A percentile compares a stretch with the other conserved stretches of the same genome.
phyloP scores from a whole-genome alignment of 2,329 filamentous ascomycete species.

The Aspergillus ibericus region DNA sequence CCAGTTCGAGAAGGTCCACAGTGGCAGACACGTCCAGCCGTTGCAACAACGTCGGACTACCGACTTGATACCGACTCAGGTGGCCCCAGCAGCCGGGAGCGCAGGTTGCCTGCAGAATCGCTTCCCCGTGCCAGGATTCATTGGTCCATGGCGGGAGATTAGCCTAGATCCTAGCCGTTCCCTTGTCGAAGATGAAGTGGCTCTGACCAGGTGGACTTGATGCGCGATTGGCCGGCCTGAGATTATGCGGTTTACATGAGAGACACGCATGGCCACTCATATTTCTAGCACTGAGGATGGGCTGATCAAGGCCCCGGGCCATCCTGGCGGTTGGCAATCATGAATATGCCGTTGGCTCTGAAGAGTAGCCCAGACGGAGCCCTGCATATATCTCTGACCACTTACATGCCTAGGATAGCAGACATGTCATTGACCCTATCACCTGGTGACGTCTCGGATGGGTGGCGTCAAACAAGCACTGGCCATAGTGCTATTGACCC shows the following conservation, averaged over 20 bases:
- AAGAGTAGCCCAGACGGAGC: background rate
- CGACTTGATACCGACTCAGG: background rate
- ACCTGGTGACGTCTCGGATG: background rate
- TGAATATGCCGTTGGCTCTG: background rate
- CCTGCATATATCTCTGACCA: background rate
- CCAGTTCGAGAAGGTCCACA: conserved; percentile 2
- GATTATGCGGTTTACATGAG: background rate
- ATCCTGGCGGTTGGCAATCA: background rate
- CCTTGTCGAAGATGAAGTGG: background rate
- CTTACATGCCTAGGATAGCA: background rate
- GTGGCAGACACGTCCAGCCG: background rate
- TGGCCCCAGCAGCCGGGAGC: background rate
- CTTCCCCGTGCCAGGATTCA: background rate
- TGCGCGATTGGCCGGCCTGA: background rate
- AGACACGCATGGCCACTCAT: background rate
- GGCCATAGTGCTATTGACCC: background rate
- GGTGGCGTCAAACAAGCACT: background rate
- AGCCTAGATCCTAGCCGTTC: background rate
- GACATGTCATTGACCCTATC: background rate
- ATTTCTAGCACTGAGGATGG: background rate
- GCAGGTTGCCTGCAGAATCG: background rate
- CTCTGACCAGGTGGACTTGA: background rate
- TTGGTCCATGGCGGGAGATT: background rate
- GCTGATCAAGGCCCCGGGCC: background rate
- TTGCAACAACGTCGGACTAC: conserved; percentile 1